A percentile compares a stretch with the other conserved stretches of the same genome.
Evolutionary conservation across 345 rosid species (phyloP).

Genomic region (Acer yangbiense): DNA sequence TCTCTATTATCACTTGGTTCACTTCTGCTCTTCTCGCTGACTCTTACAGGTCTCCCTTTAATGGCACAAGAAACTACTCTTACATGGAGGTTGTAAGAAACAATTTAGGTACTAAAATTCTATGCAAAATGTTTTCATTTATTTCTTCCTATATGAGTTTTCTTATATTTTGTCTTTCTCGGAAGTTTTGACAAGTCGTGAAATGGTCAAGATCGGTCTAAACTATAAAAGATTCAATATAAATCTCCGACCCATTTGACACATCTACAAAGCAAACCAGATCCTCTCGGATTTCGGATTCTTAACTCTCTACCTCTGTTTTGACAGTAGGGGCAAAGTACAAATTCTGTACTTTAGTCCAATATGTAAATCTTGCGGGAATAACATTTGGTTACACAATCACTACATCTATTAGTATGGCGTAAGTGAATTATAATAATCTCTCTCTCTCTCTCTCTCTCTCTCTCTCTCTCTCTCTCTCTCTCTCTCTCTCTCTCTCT

Average conservation of each 20-base stretch:
- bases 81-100: slow-evolving; percentile 17
- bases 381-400: slow-evolving; percentile 76
- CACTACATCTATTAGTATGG: slow-evolving; percentile 91
- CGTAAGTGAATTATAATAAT: slow-evolving; percentile 45
- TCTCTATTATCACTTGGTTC: slow-evolving; percentile 68
- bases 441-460: no score
- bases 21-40: slow-evolving; percentile 80
- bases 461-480: background rate
- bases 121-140: no score
- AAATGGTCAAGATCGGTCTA: no score
- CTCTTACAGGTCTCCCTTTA: slow-evolving; percentile 32
- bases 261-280: no score
- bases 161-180: no score
- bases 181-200: no score
- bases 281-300: no score
- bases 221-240: no score
- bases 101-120: slow-evolving; percentile 42
- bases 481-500: rapidly evolving
- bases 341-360: slow-evolving; percentile 70
- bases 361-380: slow-evolving; percentile 68
- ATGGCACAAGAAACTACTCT: slow-evolving; percentile 48
- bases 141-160: no score
- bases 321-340: slow-evolving; percentile 51
- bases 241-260: no score
- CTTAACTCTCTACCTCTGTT: background rate